phyloP scores from a whole-genome alignment of 805 yeast species.

The Suhomyces canberraensis region DNA sequence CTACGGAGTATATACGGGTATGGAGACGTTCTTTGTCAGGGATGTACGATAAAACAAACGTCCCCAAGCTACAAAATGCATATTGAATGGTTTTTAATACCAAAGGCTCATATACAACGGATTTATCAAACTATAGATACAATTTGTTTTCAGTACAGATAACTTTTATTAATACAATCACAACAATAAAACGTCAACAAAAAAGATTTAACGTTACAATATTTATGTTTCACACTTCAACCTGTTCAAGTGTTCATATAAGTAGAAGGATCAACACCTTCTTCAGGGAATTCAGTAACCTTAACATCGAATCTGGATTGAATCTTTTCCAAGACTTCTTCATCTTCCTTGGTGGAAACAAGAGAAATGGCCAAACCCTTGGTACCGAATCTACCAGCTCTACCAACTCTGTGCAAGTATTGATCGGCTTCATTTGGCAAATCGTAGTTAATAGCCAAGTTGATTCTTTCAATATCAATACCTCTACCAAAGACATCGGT shows the following conservation, averaged over 20 bases:
- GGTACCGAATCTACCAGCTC: constrained; percentile 99
- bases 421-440: constrained; percentile 96
- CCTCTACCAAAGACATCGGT: constrained; percentile 99
- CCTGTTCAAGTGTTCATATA: constrained; percentile 82
- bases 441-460: constrained; percentile 96
- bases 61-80: constrained; percentile 34
- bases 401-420: constrained; percentile 97
- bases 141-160: constrained; percentile 3
- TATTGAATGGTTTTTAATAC: constrained; percentile 57
- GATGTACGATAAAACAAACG: constrained; percentile 27
- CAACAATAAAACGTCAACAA: not conserved
- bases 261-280: constrained; percentile 95
- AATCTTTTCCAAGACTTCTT: constrained; percentile 83
- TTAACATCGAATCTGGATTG: constrained; percentile 97
- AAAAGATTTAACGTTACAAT: not conserved
- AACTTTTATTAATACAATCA: constrained; percentile 2
- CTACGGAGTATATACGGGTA: constrained; percentile 42
- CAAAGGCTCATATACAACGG: constrained; percentile 33
- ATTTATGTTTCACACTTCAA: constrained; percentile 2
- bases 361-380: constrained; percentile 95
- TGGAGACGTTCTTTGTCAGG: constrained; percentile 48
- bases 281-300: constrained; percentile 93
- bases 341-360: constrained; percentile 81
- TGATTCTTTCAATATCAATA: constrained; percentile 98
- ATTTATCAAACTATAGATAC: constrained; percentile 35